Evolutionary conservation across 441 rosid species (phyloP), one percentile per base, ranked within the genome.

Genomic region (Adansonia gregorii): DNA sequence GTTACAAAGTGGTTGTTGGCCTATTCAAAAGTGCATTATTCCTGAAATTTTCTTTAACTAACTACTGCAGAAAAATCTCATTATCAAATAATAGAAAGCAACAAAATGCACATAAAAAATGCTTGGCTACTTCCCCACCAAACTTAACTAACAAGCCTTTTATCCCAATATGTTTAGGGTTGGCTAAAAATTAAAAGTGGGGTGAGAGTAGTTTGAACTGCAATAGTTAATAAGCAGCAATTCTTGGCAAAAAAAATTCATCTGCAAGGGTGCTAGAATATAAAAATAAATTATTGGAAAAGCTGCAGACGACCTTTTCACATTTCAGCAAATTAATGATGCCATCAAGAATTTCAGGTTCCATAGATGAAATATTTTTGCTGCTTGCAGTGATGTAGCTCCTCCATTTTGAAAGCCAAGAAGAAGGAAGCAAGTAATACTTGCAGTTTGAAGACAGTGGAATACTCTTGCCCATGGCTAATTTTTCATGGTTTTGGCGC

Each of bases 361-460:
- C 90, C 80, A 72, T 63, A 19, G 85, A 84, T 70, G 92, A 86
- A 72, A 74, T 73, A 83, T 83, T 91, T 90, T 94, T 97, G 64
- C 97, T 92, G 80, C 87, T 88, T 75, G 90, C 82, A 89, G 79
- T 88, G 61, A 94, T 85, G 80, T 91, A 97, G 85, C 80, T 90
- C 85, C 93, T 94, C 99, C 99, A 97, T 66, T 81, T 89, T 80
- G 87, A 80, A 77, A 97, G 87, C 99, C 99, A 97, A 7, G 84
- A 81, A 48, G 98, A 88, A 60, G 99, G 97, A 75, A 97, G 84
- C 86, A 97, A 82, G 85, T 87, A 94, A 83, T 97, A 92, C 73
- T 41, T 86, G 87, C 89, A 79, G 67, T 88, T 61, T 67, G 90
- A 83, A 74, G 83, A 85, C 48, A 97, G 83, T 19, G 89, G 86